Evolutionary conservation across 768 basidiomycete genomes (phyloP).

Genomic region (Calocybe cyanea): DNA sequence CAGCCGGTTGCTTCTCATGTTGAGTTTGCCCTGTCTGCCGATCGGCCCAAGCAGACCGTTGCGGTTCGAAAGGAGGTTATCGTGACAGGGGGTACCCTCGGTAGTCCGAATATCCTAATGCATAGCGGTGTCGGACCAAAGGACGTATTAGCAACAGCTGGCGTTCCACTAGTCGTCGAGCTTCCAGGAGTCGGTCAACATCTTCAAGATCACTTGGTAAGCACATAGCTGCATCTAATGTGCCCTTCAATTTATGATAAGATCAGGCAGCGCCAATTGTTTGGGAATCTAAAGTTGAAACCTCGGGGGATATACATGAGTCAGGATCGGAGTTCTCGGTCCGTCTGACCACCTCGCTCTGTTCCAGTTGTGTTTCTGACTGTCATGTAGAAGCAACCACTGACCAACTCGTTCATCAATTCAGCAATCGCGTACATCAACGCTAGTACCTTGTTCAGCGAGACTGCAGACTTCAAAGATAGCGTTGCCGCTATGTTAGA

Average conservation of each 20-base stretch:
- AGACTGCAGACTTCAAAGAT: slow-evolving; percentile 6
- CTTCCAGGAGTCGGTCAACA: slow-evolving; percentile 62
- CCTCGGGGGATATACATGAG: slow-evolving; percentile 29
- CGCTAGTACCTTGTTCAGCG: slow-evolving; percentile 40
- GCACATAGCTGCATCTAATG: no score
- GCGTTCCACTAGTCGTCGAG: slow-evolving; percentile 40
- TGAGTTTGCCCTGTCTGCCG: slow-evolving; percentile 35
- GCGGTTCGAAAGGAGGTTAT: slow-evolving; percentile 47
- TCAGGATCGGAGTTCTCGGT: slow-evolving; percentile 28
- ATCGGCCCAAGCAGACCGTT: slow-evolving; percentile 8
- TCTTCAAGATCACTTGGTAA: slow-evolving; percentile 47
- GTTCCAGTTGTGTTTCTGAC: neutral
- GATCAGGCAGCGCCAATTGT: slow-evolving; percentile 11
- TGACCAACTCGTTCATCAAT: slow-evolving; percentile 57
- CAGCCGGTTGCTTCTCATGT: slow-evolving; percentile 40
- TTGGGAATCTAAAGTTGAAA: slow-evolving; percentile 20
- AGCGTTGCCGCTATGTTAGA: slow-evolving; percentile 1
- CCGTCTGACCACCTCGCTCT: neutral
- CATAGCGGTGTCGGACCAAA: slow-evolving; percentile 56
- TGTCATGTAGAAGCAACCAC: slow-evolving; percentile 21
- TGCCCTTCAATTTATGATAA: no score
- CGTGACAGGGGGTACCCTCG: slow-evolving; percentile 37
- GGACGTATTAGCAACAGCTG: slow-evolving; percentile 44
- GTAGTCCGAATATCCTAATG: slow-evolving; percentile 53
- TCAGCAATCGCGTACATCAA: slow-evolving; percentile 61